Percentiles rank a stretch among this genome's conserved stretches.
These are phyloP conservation scores for Ascocoryne sarcoides DNA, from an alignment of 2,329 filamentous ascomycete species.

Conservation along the genomic window DNA sequence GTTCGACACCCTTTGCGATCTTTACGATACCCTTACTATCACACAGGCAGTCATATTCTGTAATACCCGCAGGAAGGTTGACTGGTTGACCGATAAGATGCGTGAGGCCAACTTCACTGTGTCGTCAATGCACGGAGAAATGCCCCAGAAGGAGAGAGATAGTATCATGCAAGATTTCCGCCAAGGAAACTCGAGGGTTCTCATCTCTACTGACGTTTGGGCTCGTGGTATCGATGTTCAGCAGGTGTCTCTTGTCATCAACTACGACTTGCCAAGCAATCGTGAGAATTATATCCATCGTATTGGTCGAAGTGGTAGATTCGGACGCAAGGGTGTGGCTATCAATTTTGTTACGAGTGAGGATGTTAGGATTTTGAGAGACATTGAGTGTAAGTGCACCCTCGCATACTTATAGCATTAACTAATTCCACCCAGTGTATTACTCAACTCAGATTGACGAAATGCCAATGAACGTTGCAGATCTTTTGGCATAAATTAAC, in stretches of 20 bases:
- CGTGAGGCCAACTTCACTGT: constrained; percentile 98
- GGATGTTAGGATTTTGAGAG: constrained; percentile 91
- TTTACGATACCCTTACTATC: constrained; percentile 97
- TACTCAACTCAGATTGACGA: constrained; percentile 74
- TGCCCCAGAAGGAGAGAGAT: constrained; percentile 97
- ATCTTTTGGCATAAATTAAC: constrained; percentile 24
- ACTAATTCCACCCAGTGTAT: constrained; percentile 43
- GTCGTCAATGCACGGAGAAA: constrained; percentile 97
- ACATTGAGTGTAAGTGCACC: constrained; percentile 75
- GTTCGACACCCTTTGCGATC: constrained; percentile 95
- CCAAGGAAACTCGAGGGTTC: constrained; percentile 87
- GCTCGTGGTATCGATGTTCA: constrained; percentile 98
- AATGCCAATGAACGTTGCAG: constrained; percentile 68
- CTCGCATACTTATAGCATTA: not conserved
- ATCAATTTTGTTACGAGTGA: constrained; percentile 99
- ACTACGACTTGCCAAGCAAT: constrained; percentile 96
- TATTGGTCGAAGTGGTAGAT: constrained; percentile 90
- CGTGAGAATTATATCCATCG: constrained; percentile 99
- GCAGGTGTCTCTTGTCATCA: constrained; percentile 96
- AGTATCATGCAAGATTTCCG: constrained; percentile 99
- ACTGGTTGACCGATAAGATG: constrained; percentile 99
- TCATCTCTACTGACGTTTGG: constrained; percentile 98
- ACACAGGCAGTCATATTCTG: constrained; percentile 99
- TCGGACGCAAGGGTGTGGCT: constrained; percentile 95
- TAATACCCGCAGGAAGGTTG: constrained; percentile 97